Evolutionary conservation across 2,329 filamentous ascomycete genomes (phyloP).

Genomic region (Penicillium sp.): DNA sequence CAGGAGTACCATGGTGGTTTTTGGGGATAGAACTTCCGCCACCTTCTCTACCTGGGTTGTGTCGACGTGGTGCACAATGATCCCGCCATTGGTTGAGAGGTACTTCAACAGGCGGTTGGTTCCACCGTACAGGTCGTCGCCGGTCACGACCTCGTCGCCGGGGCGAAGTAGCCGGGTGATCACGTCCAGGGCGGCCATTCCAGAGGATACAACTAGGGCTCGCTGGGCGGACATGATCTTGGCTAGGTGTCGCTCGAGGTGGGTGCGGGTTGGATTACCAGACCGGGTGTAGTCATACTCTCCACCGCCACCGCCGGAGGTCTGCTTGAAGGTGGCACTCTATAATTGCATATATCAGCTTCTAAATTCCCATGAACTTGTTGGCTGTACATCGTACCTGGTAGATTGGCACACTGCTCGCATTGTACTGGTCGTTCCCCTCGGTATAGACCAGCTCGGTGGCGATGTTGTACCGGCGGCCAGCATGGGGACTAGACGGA

Average conservation of each 20-base stretch:
- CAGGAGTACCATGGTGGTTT: conserved; percentile 91
- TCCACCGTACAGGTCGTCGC: conserved; percentile 93
- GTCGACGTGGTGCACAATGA: conserved; percentile 93
- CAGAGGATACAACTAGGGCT: conserved; percentile 86
- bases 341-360: conserved; percentile 26
- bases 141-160: conserved; percentile 94
- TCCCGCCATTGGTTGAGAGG: conserved; percentile 80
- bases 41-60: conserved; percentile 75
- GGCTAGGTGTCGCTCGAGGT: conserved; percentile 91
- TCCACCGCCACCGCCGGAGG: conserved; percentile 68
- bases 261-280: conserved; percentile 91
- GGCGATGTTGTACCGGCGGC: conserved; percentile 83
- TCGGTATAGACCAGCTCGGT: conserved; percentile 97
- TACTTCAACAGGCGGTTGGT: conserved; percentile 92
- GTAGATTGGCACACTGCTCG: conserved; percentile 95
- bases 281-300: conserved; percentile 99
- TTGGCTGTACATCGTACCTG: conserved; percentile 51
- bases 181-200: conserved; percentile 95
- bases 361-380: not conserved
- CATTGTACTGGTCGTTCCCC: conserved; percentile 91
- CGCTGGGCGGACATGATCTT: conserved; percentile 98
- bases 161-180: conserved; percentile 86
- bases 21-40: conserved; percentile 61
- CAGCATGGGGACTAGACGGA: conserved; percentile 80
- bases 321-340: conserved; percentile 97